phyloP scores from a whole-genome alignment of 1,284 basidiomycete species.

The Trametes sp. region DNA sequence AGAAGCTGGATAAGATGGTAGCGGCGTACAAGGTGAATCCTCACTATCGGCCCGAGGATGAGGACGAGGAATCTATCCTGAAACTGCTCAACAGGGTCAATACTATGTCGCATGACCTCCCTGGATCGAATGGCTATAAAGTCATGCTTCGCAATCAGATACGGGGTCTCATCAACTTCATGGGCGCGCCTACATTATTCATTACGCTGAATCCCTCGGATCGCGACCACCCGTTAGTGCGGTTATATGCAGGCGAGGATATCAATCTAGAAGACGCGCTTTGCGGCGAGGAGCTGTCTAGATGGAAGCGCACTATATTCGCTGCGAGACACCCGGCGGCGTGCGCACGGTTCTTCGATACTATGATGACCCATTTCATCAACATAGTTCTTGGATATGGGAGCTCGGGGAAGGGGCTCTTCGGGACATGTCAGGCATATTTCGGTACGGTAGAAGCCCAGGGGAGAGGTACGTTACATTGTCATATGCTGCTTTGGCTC shows the following conservation, averaged over 20 bases:
- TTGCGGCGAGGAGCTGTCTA: not conserved
- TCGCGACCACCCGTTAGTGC: not conserved
- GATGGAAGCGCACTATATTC: not conserved
- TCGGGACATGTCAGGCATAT: constrained; percentile 23
- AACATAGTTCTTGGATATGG: constrained; percentile 8
- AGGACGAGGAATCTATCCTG: too few relatives aligned
- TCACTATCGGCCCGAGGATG: not conserved
- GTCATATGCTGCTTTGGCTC: constrained; percentile 33
- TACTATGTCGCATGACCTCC: not conserved
- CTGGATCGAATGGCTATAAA: constrained; percentile 4
- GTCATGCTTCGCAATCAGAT: constrained; percentile 2
- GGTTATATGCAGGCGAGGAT: not conserved
- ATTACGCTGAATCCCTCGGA: constrained; percentile 7
- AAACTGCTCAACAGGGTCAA: too few relatives aligned
- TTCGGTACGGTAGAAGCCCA: constrained; percentile 31
- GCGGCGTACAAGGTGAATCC: not conserved
- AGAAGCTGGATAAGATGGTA: not conserved
- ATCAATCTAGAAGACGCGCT: not conserved
- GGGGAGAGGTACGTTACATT: constrained; percentile 26
- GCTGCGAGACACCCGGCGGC: not conserved
- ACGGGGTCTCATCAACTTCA: not conserved
- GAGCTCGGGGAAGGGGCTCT: constrained; percentile 1
- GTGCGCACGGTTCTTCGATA: constrained; percentile 15
- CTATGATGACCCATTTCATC: constrained; percentile 17
- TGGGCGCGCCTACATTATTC: constrained; percentile 7